These are phyloP conservation scores for Ailanthus altissimus DNA, from an alignment of 345 rosid species.

Conservation along the genomic window DNA sequence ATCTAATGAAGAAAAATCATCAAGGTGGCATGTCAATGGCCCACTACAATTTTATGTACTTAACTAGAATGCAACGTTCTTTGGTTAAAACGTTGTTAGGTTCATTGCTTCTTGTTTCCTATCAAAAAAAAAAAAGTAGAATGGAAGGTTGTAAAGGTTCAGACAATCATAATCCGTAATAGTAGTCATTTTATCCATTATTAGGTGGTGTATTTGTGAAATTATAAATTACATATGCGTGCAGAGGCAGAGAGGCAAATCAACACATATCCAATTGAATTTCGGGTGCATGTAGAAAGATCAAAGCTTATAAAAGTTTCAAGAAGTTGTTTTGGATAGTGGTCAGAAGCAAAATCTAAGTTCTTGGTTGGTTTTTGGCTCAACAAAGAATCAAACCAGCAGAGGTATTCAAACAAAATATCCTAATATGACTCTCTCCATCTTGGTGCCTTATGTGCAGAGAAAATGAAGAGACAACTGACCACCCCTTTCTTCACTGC, in stretches of 20 bases:
- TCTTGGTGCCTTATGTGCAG: background rate
- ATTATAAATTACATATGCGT: background rate
- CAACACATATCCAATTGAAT: background rate
- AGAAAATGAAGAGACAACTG: background rate
- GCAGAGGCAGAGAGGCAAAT: too few species aligned
- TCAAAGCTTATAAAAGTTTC: background rate
- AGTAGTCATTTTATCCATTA: background rate
- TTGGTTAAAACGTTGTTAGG: too few species aligned
- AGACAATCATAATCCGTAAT: background rate
- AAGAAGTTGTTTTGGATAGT: background rate
- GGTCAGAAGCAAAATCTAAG: background rate
- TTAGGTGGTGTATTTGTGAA: background rate
- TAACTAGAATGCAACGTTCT: too few species aligned
- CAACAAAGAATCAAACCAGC: background rate
- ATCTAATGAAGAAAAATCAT: background rate
- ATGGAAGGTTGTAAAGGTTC: background rate
- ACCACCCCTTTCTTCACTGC: too few species aligned
- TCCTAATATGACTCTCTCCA: background rate
- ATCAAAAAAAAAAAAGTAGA: too few species aligned
- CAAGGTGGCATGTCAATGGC: background rate
- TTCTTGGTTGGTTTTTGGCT: background rate
- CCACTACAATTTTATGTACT: background rate
- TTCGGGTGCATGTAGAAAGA: background rate
- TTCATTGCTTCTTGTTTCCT: too few species aligned
- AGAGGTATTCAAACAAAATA: background rate